Percentiles rank a stretch among this genome's conserved stretches.
phyloP scores from a whole-genome alignment of 176 grass and related monocot genomes.

The Carex kokanica region DNA sequence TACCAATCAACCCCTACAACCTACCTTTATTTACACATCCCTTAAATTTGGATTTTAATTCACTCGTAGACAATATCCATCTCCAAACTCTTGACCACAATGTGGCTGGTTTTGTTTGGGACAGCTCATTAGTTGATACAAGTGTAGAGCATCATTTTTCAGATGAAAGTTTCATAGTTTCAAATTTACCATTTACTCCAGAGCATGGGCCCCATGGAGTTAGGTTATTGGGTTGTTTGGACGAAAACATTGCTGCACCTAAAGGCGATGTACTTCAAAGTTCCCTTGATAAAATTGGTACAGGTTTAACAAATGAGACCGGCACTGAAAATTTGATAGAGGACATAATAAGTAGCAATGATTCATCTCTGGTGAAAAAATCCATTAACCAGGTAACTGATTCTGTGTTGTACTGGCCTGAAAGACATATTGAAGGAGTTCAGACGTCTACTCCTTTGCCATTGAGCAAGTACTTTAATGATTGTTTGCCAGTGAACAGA shows the following conservation, averaged over 20 bases:
- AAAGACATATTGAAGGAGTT: constrained; percentile 3
- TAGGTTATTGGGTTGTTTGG: not conserved
- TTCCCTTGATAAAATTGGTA: not conserved
- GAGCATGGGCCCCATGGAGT: not conserved
- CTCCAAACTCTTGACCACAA: not conserved
- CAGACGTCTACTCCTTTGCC: constrained; percentile 28
- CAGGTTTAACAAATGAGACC: not conserved
- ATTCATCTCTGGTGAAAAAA: not conserved
- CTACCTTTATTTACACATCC: not conserved
- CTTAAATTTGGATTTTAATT: not conserved
- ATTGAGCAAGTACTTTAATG: constrained; percentile 29
- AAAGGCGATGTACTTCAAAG: not conserved
- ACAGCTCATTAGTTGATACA: not conserved
- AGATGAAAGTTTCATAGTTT: not conserved
- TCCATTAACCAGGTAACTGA: not conserved
- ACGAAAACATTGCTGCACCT: not conserved
- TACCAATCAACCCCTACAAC: not conserved
- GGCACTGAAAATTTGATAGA: not conserved
- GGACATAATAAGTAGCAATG: not conserved
- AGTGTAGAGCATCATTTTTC: not conserved
- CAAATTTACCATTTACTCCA: constrained; percentile 2
- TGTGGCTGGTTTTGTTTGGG: not conserved
- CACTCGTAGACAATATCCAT: not conserved
- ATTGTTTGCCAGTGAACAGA: constrained; percentile 9
- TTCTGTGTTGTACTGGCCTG: not conserved